Conservation (phyloP, 306 rosid species). For the Castanea mollissima region DNA sequence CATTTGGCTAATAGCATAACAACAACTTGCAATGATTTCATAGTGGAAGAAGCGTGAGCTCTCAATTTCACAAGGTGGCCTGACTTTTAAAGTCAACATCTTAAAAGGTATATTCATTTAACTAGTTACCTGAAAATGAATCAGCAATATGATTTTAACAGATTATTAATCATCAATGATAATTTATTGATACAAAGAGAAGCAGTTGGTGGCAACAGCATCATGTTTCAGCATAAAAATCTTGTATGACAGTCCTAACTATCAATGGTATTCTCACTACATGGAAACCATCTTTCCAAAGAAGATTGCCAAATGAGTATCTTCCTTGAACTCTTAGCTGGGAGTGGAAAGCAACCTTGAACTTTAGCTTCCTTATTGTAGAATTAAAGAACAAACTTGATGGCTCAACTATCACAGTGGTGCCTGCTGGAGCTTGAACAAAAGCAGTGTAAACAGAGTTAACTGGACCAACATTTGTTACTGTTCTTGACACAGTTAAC, state of each 20-base stretch:
- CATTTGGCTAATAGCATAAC: neutral
- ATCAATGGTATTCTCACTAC: constrained; percentile 44
- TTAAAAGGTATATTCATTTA: neutral
- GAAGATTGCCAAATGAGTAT: constrained; percentile 55
- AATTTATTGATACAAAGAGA: constrained; percentile 6
- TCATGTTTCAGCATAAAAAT: constrained; percentile 36
- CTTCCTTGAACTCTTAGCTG: constrained; percentile 41
- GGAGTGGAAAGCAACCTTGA: constrained; percentile 42
- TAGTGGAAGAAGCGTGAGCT: neutral
- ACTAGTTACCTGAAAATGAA: neutral
- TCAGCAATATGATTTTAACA: neutral
- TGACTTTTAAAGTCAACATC: neutral
- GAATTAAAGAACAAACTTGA: constrained; percentile 31
- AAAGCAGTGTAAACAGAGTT: constrained; percentile 41
- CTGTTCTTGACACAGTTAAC: constrained; percentile 44
- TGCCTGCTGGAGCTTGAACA: constrained; percentile 41
- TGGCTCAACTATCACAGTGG: constrained; percentile 42
- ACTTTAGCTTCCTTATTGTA: constrained; percentile 35
- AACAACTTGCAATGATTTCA: neutral
- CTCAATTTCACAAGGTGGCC: neutral
- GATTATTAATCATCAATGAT: neutral
- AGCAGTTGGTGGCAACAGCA: neutral
- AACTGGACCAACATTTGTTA: constrained; percentile 55
- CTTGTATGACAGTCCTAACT: constrained; percentile 38
- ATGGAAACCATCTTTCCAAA: constrained; percentile 57